Evolutionary conservation across 768 basidiomycete genomes (phyloP), one percentile per base, ranked within the genome.

Genomic region (Boletus rubroflammeus): DNA sequence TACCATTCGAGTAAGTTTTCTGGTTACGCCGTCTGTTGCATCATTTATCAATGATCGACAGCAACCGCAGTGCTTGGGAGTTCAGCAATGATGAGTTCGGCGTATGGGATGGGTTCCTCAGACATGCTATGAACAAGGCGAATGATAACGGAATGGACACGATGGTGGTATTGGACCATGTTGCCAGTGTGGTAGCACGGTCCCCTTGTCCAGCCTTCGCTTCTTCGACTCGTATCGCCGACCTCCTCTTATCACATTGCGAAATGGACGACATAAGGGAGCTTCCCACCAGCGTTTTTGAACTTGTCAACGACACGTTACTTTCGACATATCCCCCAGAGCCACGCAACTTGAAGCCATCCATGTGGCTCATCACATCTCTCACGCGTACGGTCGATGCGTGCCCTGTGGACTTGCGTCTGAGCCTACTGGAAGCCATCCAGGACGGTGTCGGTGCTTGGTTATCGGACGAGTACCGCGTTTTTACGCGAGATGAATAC

Each of bases 271-370:
- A 82, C 4, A 70, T 77, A 35, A 76, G 78, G 25, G 77, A 81
- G 19, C 65, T 86, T 1, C 86, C 89, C 3, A 68, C 71, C 14
- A 64, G 70, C 23, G 62, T 90, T 15, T 67, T 89, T 28, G 79
- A 82, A 42, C 79, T 88, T 50, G 74, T 83, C 49, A 82, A 84
- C 55, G 79, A 81, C 40, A 81, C 81, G 0, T 73, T 91, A 53
- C 69, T 73, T 21, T 75, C 79, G 9, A 78, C 79, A 9, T 92
- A 92, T 69, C 89, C 89, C 0, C 86, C 88, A 0, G 78, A 78
- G 19, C 75, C 79, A 5, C 72, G 73, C 44, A 78, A 81, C 60
- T 75, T 78, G 62, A 75, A 79, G 48, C 75, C 76, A 35, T 78
- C 80, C 34, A 72, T 81, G 56, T 90, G 87, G 88, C 72, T 87